These are phyloP conservation scores for Nicotiana knightiana DNA, from an alignment of 257 asterid species.

Conservation along the genomic window DNA sequence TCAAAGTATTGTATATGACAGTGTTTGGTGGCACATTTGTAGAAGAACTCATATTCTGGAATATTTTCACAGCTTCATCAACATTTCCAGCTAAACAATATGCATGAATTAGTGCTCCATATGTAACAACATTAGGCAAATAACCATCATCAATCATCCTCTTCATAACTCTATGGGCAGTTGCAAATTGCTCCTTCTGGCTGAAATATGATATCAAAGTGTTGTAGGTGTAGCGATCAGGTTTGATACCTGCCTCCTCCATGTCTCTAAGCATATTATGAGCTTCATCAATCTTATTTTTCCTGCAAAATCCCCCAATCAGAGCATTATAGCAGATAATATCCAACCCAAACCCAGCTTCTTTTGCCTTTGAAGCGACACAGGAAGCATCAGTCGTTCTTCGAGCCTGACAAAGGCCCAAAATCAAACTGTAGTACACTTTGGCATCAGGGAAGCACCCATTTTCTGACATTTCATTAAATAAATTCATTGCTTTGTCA, in stretches of 20 bases:
- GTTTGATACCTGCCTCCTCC: conserved; percentile 47
- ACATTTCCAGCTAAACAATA: conserved; percentile 46
- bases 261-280: conserved; percentile 51
- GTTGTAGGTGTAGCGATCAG: conserved; percentile 71
- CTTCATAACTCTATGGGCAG: conserved; percentile 40
- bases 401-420: conserved; percentile 63
- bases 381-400: conserved; percentile 59
- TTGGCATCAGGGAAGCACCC: conserved; percentile 63
- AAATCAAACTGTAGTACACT: conserved; percentile 60
- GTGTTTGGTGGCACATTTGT: conserved; percentile 53
- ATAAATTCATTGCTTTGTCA: conserved; percentile 59
- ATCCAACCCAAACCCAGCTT: conserved; percentile 66
- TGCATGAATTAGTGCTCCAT: conserved; percentile 65
- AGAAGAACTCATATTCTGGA: conserved; percentile 38
- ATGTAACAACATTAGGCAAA: conserved; percentile 63
- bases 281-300: conserved; percentile 52
- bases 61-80: conserved; percentile 55
- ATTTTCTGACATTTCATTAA: conserved; percentile 51
- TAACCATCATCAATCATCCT: conserved; percentile 51
- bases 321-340: conserved; percentile 51
- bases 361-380: conserved; percentile 45
- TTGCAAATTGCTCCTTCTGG: conserved; percentile 44
- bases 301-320: conserved; percentile 70
- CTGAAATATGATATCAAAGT: conserved; percentile 65
- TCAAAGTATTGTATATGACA: conserved; percentile 60